Evolutionary conservation across 345 rosid genomes (phyloP), one percentile per base, ranked within the genome.

Genomic region (Lepidium sativum): DNA sequence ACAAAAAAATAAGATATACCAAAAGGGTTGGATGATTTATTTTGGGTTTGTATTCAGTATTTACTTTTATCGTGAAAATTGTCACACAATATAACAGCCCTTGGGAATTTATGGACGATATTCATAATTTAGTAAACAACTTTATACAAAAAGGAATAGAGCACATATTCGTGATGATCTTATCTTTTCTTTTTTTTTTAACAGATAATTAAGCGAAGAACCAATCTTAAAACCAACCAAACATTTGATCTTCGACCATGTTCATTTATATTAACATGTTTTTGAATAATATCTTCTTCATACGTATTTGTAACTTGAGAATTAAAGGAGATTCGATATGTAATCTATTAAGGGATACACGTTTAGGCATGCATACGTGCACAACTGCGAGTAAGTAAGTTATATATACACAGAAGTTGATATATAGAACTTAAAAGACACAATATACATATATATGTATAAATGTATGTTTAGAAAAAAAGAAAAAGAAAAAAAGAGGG

Each of bases 121-220:
- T 63, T 47, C n/a, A 38, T 54, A 54, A n/a, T 10, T 12, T 45
- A 54, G 29, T 47, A 39, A 33, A 54, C 43, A 63, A 48, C 65
- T 63, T 71, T 71, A 71, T 33, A 45, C 45, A 57, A 63, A 63
- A 63, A 39, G 65, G 21, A 49, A 56, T 15, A 47, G 59, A 56
- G 65, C 59, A 64, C 70, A 64, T 63, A 71, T 71, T 71, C 75
- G 59, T 71, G 20, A 41, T 56, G 29, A 71, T 20, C 65, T 18
- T 65, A 41, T 63, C 44, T 62, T 63, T n/a, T n/a, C n/a, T n/a
- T n/a, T n/a, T n/a, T n/a, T n/a, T 38, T 47, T 27, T 1, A 2
- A 13, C 27, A 23, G 55, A 70, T 53, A 25, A 27, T 25, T 35
- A 37, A 62, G 18, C 54, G 11, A 43, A n/a, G 32, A 61, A 43